Evolutionary conservation across 768 basidiomycete species (phyloP).

Genomic region (Phylloporus sp.): DNA sequence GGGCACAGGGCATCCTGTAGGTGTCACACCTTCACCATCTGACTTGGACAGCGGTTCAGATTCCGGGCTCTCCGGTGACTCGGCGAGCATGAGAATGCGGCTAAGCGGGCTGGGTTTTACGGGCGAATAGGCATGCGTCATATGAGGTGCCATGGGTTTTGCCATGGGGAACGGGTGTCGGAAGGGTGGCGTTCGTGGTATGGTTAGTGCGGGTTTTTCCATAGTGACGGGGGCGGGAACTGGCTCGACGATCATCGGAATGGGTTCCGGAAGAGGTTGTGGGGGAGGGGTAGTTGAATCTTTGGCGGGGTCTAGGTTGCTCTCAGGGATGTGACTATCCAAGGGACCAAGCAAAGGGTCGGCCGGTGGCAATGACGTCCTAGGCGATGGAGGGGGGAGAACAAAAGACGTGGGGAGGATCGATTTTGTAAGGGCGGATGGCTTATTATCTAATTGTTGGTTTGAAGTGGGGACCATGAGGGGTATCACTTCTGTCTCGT

Average conservation of each 20-base stretch:
- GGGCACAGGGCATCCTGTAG: constrained; percentile 23
- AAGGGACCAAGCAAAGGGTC: constrained; percentile 35
- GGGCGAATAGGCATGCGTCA: constrained; percentile 81
- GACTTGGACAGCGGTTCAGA: background rate
- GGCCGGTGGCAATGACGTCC: constrained; percentile 50
- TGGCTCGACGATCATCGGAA: constrained; percentile 21
- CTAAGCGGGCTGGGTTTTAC: constrained; percentile 77
- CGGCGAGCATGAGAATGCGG: constrained; percentile 67
- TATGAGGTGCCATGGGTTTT: constrained; percentile 63
- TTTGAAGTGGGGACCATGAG: constrained; percentile 27
- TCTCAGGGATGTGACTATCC: constrained; percentile 17
- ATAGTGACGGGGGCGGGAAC: constrained; percentile 4
- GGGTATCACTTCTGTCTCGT: constrained; percentile 51
- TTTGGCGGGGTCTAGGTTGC: background rate
- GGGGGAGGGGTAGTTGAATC: background rate
- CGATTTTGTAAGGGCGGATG: constrained; percentile 35
- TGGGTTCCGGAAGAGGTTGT: constrained; percentile 9
- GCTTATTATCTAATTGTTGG: constrained; percentile 18
- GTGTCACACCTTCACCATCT: constrained; percentile 21
- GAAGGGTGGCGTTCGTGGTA: constrained; percentile 22
- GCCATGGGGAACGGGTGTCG: constrained; percentile 62
- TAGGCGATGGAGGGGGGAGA: constrained; percentile 74
- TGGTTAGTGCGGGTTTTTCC: constrained; percentile 1
- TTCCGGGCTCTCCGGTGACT: constrained; percentile 50
- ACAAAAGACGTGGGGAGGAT: constrained; percentile 70